phyloP scores from a whole-genome alignment of 1,284 basidiomycete species.

The Sanghuangporus baumii region DNA sequence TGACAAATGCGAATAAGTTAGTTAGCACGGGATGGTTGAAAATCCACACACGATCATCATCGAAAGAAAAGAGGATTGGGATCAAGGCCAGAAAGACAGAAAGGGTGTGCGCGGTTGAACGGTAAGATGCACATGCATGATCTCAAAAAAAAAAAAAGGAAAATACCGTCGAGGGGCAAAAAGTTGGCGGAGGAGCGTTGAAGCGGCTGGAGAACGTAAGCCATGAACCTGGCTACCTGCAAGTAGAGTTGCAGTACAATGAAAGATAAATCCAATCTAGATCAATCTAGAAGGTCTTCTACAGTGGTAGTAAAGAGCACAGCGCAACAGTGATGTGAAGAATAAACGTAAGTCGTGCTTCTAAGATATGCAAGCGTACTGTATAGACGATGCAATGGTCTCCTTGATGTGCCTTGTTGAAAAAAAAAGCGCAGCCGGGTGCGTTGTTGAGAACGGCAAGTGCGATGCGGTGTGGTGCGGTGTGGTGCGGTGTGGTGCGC shows the following conservation, averaged over 20 bases:
- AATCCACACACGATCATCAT: neutral
- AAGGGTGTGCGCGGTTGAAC: too few species aligned
- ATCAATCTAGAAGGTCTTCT: too few species aligned
- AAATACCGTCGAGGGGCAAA: neutral
- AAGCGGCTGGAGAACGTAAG: neutral
- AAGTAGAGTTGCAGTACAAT: too few species aligned
- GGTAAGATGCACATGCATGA: neutral
- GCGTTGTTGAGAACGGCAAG: constrained; percentile 30
- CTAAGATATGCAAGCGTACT: neutral
- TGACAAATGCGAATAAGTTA: too few species aligned
- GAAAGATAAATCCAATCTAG: too few species aligned
- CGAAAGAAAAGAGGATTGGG: constrained; percentile 4
- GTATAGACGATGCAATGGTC: neutral
- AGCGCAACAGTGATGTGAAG: too few species aligned
- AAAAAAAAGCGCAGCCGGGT: constrained; percentile 17
- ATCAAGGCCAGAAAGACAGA: neutral
- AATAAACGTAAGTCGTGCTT: neutral
- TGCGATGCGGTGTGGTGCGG: neutral
- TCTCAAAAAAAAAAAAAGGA: neutral
- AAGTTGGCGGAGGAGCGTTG: neutral
- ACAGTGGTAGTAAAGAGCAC: too few species aligned
- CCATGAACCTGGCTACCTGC: too few species aligned
- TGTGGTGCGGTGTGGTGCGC: neutral
- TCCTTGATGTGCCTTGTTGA: constrained; percentile 16
- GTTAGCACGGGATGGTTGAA: neutral